A percentile compares a stretch with the other conserved stretches of the same genome.
Conservation (phyloP, 352 stramenopile genomes). For the Pythium rhizo-oryzae region DNA sequence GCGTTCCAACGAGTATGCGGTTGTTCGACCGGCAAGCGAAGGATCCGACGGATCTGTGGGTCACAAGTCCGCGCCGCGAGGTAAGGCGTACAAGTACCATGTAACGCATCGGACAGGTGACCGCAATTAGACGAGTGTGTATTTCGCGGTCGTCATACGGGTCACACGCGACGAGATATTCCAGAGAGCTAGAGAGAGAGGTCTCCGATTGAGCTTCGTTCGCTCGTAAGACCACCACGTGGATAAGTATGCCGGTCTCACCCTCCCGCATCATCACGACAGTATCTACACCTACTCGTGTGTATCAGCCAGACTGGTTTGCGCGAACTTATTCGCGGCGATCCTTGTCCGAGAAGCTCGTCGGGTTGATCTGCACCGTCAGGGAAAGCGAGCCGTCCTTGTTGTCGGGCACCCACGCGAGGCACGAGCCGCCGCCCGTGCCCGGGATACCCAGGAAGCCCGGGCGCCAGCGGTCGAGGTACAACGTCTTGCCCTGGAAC, state of each 20-base stretch:
- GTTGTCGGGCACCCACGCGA: slow-evolving; percentile 55
- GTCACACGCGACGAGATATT: too few relatives aligned
- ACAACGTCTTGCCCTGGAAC: slow-evolving; percentile 63
- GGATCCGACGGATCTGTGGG: too few relatives aligned
- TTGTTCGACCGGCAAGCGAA: too few relatives aligned
- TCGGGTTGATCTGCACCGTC: slow-evolving; percentile 27
- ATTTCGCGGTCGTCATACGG: too few relatives aligned
- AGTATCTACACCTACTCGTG: background rate
- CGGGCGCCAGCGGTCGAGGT: slow-evolving; percentile 74
- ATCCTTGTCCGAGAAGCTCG: slow-evolving; percentile 16
- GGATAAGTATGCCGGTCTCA: background rate
- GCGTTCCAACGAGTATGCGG: too few relatives aligned
- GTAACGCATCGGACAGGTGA: too few relatives aligned
- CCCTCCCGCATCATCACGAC: background rate
- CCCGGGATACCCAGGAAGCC: slow-evolving; percentile 57
- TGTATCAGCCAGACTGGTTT: too few relatives aligned
- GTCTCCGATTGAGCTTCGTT: background rate
- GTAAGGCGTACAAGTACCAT: too few relatives aligned
- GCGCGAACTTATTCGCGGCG: slow-evolving; percentile 8
- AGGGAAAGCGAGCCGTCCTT: slow-evolving; percentile 23
- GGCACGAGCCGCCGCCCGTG: slow-evolving; percentile 56
- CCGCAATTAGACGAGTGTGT: too few relatives aligned
- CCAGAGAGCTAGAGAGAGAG: background rate
- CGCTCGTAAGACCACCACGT: background rate
- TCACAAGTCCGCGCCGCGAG: too few relatives aligned